Percentiles rank a stretch among this genome's conserved stretches.
phyloP scores from a whole-genome alignment of 805 yeast species.

The Kodamaea fukazawae region DNA sequence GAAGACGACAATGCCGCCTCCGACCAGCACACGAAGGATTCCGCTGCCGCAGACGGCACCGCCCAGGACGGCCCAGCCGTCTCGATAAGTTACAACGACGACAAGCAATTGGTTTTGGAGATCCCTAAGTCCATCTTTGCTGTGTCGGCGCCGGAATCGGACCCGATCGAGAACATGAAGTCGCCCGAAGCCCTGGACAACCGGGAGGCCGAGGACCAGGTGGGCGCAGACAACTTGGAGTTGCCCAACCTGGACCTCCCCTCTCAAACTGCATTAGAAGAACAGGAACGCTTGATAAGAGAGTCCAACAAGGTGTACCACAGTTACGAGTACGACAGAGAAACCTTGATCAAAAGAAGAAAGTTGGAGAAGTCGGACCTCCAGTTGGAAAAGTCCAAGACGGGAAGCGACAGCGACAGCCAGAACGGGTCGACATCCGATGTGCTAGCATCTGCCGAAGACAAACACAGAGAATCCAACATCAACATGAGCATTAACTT shows the following conservation, averaged over 20 bases:
- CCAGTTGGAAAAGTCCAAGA: constrained; percentile 45
- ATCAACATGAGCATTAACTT: constrained; percentile 29
- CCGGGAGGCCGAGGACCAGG: background rate
- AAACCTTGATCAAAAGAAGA: constrained; percentile 69
- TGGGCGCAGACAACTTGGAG: background rate
- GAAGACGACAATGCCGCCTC: constrained; percentile 26
- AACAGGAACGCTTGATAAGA: constrained; percentile 48
- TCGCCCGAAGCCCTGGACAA: background rate
- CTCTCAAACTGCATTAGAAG: constrained; percentile 23
- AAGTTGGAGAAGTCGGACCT: constrained; percentile 79
- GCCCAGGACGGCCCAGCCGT: too few relatives aligned
- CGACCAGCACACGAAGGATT: too few relatives aligned
- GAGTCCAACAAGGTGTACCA: constrained; percentile 74
- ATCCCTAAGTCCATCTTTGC: constrained; percentile 31
- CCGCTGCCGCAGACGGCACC: too few relatives aligned
- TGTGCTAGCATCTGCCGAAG: background rate
- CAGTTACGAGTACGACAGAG: constrained; percentile 71
- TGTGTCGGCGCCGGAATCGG: background rate
- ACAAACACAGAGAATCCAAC: constrained; percentile 6
- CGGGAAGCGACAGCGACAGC: constrained; percentile 17
- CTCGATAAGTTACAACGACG: constrained; percentile 19
- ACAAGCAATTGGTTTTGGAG: constrained; percentile 30
- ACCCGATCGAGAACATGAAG: constrained; percentile 1
- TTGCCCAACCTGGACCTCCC: constrained; percentile 1
- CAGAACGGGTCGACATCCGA: constrained; percentile 13